These are phyloP conservation scores for Licmophora abbreviata DNA, from an alignment of 108 stramenopile genomes.

Conservation along the genomic window DNA sequence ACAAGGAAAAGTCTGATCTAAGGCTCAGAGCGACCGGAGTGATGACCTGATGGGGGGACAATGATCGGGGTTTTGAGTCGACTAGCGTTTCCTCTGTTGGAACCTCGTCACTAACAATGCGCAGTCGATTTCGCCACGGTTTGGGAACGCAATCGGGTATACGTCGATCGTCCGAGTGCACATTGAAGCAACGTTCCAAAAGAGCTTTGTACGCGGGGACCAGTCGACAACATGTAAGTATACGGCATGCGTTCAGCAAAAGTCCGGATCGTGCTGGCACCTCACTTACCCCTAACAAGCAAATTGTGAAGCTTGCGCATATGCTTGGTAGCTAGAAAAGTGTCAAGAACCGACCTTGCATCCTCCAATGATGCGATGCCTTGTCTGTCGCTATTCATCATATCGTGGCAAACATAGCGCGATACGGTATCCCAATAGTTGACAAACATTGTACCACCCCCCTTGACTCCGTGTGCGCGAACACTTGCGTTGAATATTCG, in stretches of 20 bases:
- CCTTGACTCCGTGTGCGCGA: too few relatives aligned
- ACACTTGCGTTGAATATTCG: too few relatives aligned
- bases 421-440: too few relatives aligned
- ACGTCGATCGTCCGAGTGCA: slow-evolving; percentile 6
- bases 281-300: slow-evolving; percentile 48
- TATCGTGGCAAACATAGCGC: too few relatives aligned
- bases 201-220: slow-evolving; percentile 12
- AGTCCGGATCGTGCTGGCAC: background rate
- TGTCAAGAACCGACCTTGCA: slow-evolving; percentile 30
- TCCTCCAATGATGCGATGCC: too few relatives aligned
- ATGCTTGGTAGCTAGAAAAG: slow-evolving; percentile 49
- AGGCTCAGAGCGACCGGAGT: too few relatives aligned
- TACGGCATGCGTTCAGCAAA: background rate
- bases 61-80: too few relatives aligned
- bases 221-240: background rate
- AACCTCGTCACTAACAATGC: background rate
- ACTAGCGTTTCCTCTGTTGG: too few relatives aligned
- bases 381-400: too few relatives aligned
- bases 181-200: slow-evolving; percentile 20
- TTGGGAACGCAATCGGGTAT: slow-evolving; percentile 7
- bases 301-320: slow-evolving; percentile 68
- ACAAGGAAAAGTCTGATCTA: too few relatives aligned
- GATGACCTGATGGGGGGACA: too few relatives aligned
- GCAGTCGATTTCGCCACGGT: slow-evolving; percentile 8
- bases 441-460: too few relatives aligned